Evolutionary conservation across 768 basidiomycete genomes (phyloP), one percentile per base, ranked within the genome.

Genomic region (Cystoderma amianthinum): DNA sequence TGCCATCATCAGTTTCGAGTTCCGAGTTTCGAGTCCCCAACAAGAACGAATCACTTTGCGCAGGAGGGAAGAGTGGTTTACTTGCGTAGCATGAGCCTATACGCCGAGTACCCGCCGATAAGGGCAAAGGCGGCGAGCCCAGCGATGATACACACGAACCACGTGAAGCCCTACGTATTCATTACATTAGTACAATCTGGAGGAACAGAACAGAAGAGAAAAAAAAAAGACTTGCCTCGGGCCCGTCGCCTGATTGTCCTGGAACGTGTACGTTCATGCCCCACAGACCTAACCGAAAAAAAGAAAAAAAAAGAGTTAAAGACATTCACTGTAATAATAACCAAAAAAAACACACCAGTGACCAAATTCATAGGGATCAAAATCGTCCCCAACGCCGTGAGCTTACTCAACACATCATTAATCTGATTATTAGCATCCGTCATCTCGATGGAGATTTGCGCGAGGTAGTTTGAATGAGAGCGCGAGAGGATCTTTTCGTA

Each of bases 371-470:
- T 96, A 24, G 88, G 96, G 58, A 99, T 84, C 50, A 98, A 83
- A 4, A 99, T 81, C 4, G 96, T 99, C 75, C 96, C 96, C 35
- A 99, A 75, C 5, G 96, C 95, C 0, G 96, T 98, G 45, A 99
- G 71, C 68, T 97, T 97, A 3, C 89, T 91, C 4, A 98, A 78
- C 2, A 99, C 96, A 57, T 98, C 93, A 64, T 99, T 99, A 68
- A 98, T 99, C 68, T 98, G 93, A 62, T 99, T 99, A 66, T 99
- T 99, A 32, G 96, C 96, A 54, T 97, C 94, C 24, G 92, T 95
- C 95, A 98, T 99, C 69, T 98, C 96, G 63, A 99, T 98, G 32
- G 93, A 96, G 52, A 99, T 99, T 56, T 98, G 96, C 1, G 96
- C 96, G 38, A 99, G 83, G 65, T 99, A 99, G 59, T 99, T 99